Evolutionary conservation across 805 yeast species (phyloP).

Genomic region (Candida takata): DNA sequence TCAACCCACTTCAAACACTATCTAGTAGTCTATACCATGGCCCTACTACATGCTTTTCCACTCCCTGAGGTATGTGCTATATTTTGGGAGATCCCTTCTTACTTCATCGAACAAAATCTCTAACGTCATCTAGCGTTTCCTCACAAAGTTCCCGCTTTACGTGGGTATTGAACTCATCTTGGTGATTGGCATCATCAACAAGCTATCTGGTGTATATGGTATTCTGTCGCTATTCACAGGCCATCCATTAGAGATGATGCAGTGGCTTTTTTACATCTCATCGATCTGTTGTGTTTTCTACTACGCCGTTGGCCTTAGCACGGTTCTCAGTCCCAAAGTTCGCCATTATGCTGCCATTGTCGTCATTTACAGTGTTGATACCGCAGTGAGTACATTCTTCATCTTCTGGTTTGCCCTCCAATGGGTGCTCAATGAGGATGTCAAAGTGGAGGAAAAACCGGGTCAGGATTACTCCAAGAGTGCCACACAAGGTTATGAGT

Average conservation of each 20-base stretch:
- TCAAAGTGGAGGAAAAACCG: conserved; percentile 16
- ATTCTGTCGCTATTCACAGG: conserved; percentile 81
- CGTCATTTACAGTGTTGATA: conserved; percentile 58
- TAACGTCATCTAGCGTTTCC: conserved; percentile 40
- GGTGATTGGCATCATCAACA: conserved; percentile 72
- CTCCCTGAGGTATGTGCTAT: conserved; percentile 12
- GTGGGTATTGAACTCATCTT: conserved; percentile 81
- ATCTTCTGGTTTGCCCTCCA: conserved; percentile 65
- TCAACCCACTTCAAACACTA: too few species aligned
- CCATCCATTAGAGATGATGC: conserved; percentile 75
- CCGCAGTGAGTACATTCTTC: conserved; percentile 57
- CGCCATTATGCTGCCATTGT: conserved; percentile 58
- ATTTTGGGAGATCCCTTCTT: not conserved
- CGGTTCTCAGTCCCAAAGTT: conserved; percentile 47
- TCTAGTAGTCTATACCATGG: conserved; percentile 4
- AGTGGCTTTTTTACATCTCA: conserved; percentile 70
- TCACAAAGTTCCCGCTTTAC: conserved; percentile 71
- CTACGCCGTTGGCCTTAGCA: conserved; percentile 51
- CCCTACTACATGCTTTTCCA: conserved; percentile 4
- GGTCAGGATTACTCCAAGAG: conserved; percentile 33
- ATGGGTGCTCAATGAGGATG: conserved; percentile 60
- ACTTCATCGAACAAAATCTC: conserved; percentile 5
- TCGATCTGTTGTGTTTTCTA: conserved; percentile 54
- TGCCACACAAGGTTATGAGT: conserved; percentile 53
- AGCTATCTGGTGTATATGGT: conserved; percentile 86